Conservation (phyloP, 1,284 basidiomycete genomes). For the Fomitopsis schrenkii region DNA sequence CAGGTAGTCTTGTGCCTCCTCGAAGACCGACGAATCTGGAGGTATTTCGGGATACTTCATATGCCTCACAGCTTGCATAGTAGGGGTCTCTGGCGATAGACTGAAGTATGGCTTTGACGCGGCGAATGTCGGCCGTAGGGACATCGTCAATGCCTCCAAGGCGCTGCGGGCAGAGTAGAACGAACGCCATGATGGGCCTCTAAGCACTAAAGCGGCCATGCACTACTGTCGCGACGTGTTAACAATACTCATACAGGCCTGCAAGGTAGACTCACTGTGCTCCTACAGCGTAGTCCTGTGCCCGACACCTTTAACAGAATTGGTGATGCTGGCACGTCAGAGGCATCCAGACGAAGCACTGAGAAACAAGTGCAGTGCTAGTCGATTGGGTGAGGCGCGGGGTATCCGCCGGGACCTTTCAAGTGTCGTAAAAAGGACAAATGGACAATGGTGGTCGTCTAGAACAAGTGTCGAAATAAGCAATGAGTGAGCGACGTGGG, state of each 20-base stretch:
- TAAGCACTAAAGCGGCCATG: conserved; percentile 28
- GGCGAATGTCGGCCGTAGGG: conserved; percentile 3
- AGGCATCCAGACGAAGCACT: too few species aligned
- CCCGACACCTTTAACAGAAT: too few species aligned
- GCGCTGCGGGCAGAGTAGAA: conserved; percentile 14
- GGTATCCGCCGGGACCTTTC: too few species aligned
- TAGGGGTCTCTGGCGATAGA: conserved; percentile 23
- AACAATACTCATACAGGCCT: background rate
- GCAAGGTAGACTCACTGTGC: background rate
- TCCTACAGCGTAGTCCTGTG: too few species aligned
- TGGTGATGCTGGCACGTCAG: too few species aligned
- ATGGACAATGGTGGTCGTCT: too few species aligned
- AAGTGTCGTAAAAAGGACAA: too few species aligned
- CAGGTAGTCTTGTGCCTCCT: conserved; percentile 24
- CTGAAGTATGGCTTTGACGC: conserved; percentile 16
- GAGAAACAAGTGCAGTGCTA: too few species aligned
- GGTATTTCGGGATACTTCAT: conserved; percentile 23
- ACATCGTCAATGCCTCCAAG: conserved; percentile 11
- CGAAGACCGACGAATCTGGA: conserved; percentile 29
- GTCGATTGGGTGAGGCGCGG: too few species aligned
- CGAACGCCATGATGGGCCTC: conserved; percentile 19
- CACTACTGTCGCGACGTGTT: background rate
- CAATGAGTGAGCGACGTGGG: too few species aligned
- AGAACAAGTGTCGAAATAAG: too few species aligned
- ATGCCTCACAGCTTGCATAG: conserved; percentile 25